Evolutionary conservation across 2,329 filamentous ascomycete species (phyloP).

Genomic region (Paraphaeosphaeria minitans): DNA sequence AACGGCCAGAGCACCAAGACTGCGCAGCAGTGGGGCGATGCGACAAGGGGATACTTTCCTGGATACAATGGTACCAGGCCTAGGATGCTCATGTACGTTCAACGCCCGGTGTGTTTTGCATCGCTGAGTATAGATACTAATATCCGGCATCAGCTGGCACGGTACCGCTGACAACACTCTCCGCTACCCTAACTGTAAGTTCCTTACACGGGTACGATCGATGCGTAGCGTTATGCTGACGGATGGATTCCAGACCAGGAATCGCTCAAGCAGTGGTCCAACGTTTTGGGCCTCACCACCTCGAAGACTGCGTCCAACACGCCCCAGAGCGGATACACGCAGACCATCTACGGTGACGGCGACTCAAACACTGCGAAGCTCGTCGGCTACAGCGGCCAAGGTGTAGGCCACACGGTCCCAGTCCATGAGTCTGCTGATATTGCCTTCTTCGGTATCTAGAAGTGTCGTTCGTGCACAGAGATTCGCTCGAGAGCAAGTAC

Average conservation of each 20-base stretch:
- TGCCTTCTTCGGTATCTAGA: constrained; percentile 23
- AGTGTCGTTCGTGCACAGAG: neutral
- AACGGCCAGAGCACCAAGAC: constrained; percentile 24
- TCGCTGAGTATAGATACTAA: neutral
- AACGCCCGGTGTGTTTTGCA: neutral
- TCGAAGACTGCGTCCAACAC: constrained; percentile 25
- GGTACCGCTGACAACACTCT: constrained; percentile 26
- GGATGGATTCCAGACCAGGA: constrained; percentile 21
- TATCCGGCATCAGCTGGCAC: constrained; percentile 15
- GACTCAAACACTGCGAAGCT: constrained; percentile 25
- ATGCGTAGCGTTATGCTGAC: constrained; percentile 1
- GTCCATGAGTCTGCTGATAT: constrained; percentile 22
- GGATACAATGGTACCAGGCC: constrained; percentile 22
- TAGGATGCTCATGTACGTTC: constrained; percentile 24
- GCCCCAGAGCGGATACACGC: constrained; percentile 30
- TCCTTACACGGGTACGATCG: neutral
- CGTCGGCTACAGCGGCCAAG: constrained; percentile 27
- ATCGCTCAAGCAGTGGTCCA: constrained; percentile 38
- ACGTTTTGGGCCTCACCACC: constrained; percentile 25
- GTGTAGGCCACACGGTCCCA: constrained; percentile 35
- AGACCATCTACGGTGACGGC: constrained; percentile 36
- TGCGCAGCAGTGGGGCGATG: constrained; percentile 24
- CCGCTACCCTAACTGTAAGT: constrained; percentile 22
- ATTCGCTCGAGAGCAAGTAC: neutral
- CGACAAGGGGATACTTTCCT: constrained; percentile 19